A percentile compares a stretch with the other conserved stretches of the same genome.
Evolutionary conservation across 257 asterid species (phyloP).

Genomic region (Solanum bukasovii): DNA sequence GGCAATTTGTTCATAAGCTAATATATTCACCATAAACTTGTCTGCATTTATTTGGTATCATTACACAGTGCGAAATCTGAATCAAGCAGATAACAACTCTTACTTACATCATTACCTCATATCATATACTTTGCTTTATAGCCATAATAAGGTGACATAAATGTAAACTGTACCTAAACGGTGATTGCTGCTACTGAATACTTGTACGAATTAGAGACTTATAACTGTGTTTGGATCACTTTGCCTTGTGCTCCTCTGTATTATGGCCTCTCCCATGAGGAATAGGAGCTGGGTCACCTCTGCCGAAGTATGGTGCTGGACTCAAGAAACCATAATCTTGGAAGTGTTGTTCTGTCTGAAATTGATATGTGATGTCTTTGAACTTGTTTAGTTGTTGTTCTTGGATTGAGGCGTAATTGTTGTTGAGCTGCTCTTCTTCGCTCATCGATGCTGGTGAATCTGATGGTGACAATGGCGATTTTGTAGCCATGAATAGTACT

Average conservation of each 20-base stretch:
- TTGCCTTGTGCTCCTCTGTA: background rate
- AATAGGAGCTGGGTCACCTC: slow-evolving; percentile 19
- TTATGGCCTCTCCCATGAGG: slow-evolving; percentile 13
- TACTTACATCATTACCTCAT: background rate
- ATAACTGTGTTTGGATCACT: background rate
- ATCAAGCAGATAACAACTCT: background rate
- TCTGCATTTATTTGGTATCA: background rate
- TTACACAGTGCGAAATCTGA: background rate
- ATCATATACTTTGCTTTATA: background rate
- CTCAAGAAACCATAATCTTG: slow-evolving; percentile 22
- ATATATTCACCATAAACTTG: background rate
- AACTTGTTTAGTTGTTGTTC: background rate
- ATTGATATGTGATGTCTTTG: background rate
- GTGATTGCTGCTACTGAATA: background rate
- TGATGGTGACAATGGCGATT: background rate
- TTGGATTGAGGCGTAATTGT: background rate
- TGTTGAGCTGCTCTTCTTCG: background rate
- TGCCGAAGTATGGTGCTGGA: slow-evolving; percentile 17
- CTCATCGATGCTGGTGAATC: background rate
- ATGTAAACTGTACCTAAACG: background rate
- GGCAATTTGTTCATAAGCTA: background rate
- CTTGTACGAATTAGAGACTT: background rate
- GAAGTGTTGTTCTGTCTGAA: background rate
- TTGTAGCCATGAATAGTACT: background rate
- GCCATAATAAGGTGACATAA: background rate